Percentiles rank a stretch among this genome's conserved stretches.
Conservation (phyloP, 768 basidiomycete species). For the Sarcomyxa edulis region DNA sequence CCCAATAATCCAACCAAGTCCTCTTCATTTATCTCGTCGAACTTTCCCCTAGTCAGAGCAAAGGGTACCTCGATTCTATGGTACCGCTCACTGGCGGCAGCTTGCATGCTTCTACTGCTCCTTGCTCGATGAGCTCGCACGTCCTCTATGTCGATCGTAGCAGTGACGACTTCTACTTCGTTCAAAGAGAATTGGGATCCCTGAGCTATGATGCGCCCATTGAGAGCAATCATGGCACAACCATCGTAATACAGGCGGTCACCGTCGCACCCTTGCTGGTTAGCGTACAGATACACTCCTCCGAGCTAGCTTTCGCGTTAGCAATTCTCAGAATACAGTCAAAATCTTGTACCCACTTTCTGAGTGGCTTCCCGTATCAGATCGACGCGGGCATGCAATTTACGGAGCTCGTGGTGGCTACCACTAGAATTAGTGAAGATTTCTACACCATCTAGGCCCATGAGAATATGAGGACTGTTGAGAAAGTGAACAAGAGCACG, state of each 20-base stretch:
- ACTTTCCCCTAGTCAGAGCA: conserved; percentile 71
- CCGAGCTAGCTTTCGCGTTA: conserved; percentile 61
- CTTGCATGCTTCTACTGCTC: conserved; percentile 88
- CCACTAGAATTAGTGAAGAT: conserved; percentile 99
- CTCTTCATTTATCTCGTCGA: conserved; percentile 56
- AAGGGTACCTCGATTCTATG: conserved; percentile 80
- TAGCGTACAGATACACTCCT: conserved; percentile 95
- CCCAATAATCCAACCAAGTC: conserved; percentile 33
- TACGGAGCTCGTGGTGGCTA: conserved; percentile 97
- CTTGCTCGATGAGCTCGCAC: conserved; percentile 84
- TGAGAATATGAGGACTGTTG: conserved; percentile 89
- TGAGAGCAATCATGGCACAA: conserved; percentile 92
- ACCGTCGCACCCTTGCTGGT: conserved; percentile 98
- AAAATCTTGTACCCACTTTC: conserved; percentile 55
- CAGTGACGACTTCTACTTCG: conserved; percentile 95
- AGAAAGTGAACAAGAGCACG: neutral
- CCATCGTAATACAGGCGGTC: conserved; percentile 98
- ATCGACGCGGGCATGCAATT: conserved; percentile 85
- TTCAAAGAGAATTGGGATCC: conserved; percentile 94
- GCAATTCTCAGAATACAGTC: neutral
- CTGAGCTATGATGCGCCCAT: conserved; percentile 89
- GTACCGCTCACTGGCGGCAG: conserved; percentile 69
- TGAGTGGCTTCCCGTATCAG: conserved; percentile 95
- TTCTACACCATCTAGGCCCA: conserved; percentile 98
- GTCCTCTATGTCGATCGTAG: conserved; percentile 96